Base-by-base conservation (phyloP, 768 basidiomycete genomes). In the Lactarius hengduanensis region DNA sequence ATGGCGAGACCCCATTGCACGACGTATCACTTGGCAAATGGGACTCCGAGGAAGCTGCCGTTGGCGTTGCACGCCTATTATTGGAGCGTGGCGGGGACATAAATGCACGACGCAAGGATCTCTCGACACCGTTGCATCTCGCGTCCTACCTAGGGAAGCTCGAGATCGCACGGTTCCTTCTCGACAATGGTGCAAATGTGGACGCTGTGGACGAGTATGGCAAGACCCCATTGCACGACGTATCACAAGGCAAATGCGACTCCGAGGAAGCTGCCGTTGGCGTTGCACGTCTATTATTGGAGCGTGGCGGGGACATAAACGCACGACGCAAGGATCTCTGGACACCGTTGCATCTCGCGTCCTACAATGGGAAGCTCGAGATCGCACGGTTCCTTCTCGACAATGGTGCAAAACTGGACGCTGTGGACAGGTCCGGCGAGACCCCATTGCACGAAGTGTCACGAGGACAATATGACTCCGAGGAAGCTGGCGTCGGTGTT, bases 301-400 rank as follows among this genome's bases (percentile, higher is more conserved):
- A 45, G 45, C 20, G 15, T n/a, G 45, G 45, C 8, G 20, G 1
- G 9, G 45, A 45, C 10, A 3, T 45, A 0, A 45, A 45, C 20
- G 0, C 1, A 20, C 20, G 3, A 45, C 1, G 3, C 20, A 20
- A 45, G 20, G 0, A 45, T 1, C 18, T 2, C 1, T 8, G 0
- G 2, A 20, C 43, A 20, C 43, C 43, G 3, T 45, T 45, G 4
- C 43, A 45, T 20, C 0, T 1, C 20, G 43, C 43, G 10, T 45
- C 8, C 0, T 45, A 0, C 3, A 0, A 15, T 8, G 20, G 43
- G 43, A 45, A n/a, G 20, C 43, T 45, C 9, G 43, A 45, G 9
- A n/a, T 45, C 9, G 6, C 43, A 3, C n/a, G 43, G 9, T 1
- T 20, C 2, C 20, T 45, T n/a, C 43, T 45, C 20, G 9, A 45